These are phyloP conservation scores for Candida nonsorbophila DNA, from an alignment of 805 yeast species.

Conservation along the genomic window DNA sequence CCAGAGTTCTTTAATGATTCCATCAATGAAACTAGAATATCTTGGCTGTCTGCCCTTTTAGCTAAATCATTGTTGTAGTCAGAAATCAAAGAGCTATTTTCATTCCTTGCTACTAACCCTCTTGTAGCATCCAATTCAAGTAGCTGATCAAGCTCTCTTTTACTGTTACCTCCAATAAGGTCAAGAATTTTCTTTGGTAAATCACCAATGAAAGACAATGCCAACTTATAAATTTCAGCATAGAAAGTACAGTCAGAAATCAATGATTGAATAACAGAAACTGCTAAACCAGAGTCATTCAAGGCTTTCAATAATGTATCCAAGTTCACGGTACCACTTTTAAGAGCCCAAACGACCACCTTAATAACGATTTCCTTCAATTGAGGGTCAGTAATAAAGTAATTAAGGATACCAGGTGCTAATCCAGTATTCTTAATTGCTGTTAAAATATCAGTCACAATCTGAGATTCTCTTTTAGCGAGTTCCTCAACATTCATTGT, in stretches of 20 bases:
- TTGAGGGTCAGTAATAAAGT: conserved; percentile 24
- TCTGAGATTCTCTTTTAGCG: conserved; percentile 31
- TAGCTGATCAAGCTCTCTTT: conserved; percentile 15
- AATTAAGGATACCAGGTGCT: conserved; percentile 30
- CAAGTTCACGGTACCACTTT: conserved; percentile 26
- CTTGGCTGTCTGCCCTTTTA: conserved; percentile 9
- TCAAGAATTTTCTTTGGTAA: conserved; percentile 22
- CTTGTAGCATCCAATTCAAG: conserved; percentile 1
- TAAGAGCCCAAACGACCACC: conserved; percentile 22
- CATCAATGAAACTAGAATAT: conserved; percentile 28
- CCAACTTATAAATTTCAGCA: conserved; percentile 33
- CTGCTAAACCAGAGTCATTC: conserved; percentile 39
- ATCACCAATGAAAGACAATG: conserved; percentile 21
- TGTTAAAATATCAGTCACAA: conserved; percentile 35
- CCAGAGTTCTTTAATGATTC: conserved; percentile 41
- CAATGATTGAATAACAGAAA: conserved; percentile 27
- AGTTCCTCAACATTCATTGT: conserved; percentile 15
- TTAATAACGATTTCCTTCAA: conserved; percentile 24
- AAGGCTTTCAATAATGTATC: conserved; percentile 34
- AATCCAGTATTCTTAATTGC: conserved; percentile 30
- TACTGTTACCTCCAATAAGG: conserved; percentile 17
- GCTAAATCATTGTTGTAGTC: not conserved
- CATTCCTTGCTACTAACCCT: conserved; percentile 5
- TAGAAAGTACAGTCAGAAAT: conserved; percentile 35
- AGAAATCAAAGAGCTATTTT: conserved; percentile 1